Percentiles rank a stretch among this genome's conserved stretches.
These are phyloP conservation scores for Debaryomyces subglobosus DNA, from an alignment of 1,139 yeast species.

Conservation along the genomic window DNA sequence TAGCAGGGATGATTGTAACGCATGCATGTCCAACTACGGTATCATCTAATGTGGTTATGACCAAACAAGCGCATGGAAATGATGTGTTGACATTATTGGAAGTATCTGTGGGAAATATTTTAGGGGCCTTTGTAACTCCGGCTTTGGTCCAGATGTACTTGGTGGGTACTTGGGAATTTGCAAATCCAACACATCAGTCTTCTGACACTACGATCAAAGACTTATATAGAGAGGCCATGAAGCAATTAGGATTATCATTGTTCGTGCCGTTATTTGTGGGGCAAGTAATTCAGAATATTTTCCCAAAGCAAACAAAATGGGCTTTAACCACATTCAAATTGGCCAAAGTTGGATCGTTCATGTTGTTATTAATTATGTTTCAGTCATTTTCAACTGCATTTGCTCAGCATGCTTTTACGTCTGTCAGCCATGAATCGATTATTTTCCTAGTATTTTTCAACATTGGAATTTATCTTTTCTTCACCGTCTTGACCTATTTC, in stretches of 20 bases:
- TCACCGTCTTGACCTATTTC: conserved; percentile 62
- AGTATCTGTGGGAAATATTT: conserved; percentile 78
- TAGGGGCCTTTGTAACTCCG: conserved; percentile 88
- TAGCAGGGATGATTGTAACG: conserved; percentile 79
- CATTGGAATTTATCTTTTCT: conserved; percentile 73
- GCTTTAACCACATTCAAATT: conserved; percentile 59
- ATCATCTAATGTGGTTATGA: conserved; percentile 89
- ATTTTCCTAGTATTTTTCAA: conserved; percentile 81
- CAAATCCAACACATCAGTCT: conserved; percentile 69
- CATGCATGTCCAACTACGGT: conserved; percentile 92
- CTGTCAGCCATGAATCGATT: conserved; percentile 68
- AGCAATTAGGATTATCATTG: conserved; percentile 81
- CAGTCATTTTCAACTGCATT: conserved; percentile 89
- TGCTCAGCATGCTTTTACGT: conserved; percentile 73
- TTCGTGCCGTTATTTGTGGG: conserved; percentile 89
- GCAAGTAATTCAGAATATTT: conserved; percentile 71
- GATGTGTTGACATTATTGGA: conserved; percentile 79
- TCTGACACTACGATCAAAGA: conserved; percentile 50
- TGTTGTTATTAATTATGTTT: conserved; percentile 79
- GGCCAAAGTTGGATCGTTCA: conserved; percentile 73
- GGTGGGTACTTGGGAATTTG: conserved; percentile 66
- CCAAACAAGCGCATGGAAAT: conserved; percentile 81
- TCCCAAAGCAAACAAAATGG: conserved; percentile 68
- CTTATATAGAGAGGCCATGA: conserved; percentile 78
- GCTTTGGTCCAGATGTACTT: conserved; percentile 76